Base-by-base conservation (phyloP, 176 grass and related monocot species). In the Cenchrus fungigraminus region DNA sequence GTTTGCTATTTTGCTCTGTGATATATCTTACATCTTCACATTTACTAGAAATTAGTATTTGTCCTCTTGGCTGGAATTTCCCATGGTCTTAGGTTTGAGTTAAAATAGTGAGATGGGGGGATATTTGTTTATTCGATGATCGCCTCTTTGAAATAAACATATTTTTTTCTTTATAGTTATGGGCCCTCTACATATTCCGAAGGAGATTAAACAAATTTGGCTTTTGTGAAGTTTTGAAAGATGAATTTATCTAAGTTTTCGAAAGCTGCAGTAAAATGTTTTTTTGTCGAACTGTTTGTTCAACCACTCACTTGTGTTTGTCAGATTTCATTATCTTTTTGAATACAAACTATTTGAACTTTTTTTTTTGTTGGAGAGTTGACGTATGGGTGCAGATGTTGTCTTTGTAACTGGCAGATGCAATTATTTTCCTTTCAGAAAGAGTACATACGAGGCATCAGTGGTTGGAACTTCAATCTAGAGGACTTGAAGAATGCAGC, bases 401-500 rank as follows among this genome's bases (percentile, higher is more conserved):
- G 5, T 74, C 6, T 59, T 57, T 11, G 52, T 6, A 67, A 12
- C 46, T 83, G 65, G 77, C 79, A 73, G 54, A 83, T 44, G 34
- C 49, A 74, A 42, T 73, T 47, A 88, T 65, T 80, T 84, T 0
- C 71, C 50, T 88, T 90, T 78, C 93, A 99, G 97, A 92, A 85
- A 94, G 90, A 96, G 84, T 99, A 99, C 85, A 99, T 96, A 82
- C 82, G 84, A 65, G 97, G 94, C 82, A 96, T 99, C 73, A 99
- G 97, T 86, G 97, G 93, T 72, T 99, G 97, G 97, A 99, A 99
- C 84, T 99, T 99, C 86, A 99, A 99, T 92, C 75, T 99, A 59
- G 97, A 99, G 69, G 97, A 99, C 43, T 92, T 99, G 85, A 99
- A 96, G 91, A 78, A 89, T 82, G 91, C 93, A 82, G 93, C 94